Percentiles rank a stretch among this genome's conserved stretches.
Evolutionary conservation across 139 green algal species (phyloP).

Genomic region (Desmodesmus armatus): DNA sequence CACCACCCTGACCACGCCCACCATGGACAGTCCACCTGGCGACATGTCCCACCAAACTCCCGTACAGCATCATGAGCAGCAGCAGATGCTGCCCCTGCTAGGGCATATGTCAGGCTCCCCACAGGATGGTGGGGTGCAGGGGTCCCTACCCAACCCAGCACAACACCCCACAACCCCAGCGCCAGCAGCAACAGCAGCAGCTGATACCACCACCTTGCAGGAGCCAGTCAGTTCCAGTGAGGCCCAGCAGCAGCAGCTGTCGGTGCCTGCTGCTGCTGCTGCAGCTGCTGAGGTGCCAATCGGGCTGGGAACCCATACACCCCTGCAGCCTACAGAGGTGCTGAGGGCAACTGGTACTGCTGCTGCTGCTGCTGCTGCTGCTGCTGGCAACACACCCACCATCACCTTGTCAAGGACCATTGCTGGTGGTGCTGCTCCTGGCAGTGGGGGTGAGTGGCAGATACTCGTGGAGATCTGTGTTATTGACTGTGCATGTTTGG

Average conservation of each 20-base stretch:
- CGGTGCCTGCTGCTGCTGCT: conserved; percentile 2
- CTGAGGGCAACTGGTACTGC: not conserved
- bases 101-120: not conserved
- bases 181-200: too few species aligned
- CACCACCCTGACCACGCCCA: too few species aligned
- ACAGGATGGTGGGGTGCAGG: not conserved
- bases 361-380: conserved; percentile 18
- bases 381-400: not conserved
- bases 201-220: not conserved
- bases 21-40: too few species aligned
- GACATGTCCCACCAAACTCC: too few species aligned
- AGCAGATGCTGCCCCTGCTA: not conserved
- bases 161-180: too few species aligned
- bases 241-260: not conserved
- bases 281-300: not conserved
- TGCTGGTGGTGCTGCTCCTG: conserved; percentile 11
- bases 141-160: not conserved
- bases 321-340: not conserved
- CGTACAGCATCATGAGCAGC: not conserved
- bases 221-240: not conserved
- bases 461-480: not conserved
- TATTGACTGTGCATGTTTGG: not conserved
- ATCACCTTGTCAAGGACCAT: not conserved
- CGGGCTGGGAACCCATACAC: not conserved
- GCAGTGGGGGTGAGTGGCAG: not conserved